Base-by-base conservation (phyloP, 108 stramenopile genomes). In the Skeletonema tropicum region DNA sequence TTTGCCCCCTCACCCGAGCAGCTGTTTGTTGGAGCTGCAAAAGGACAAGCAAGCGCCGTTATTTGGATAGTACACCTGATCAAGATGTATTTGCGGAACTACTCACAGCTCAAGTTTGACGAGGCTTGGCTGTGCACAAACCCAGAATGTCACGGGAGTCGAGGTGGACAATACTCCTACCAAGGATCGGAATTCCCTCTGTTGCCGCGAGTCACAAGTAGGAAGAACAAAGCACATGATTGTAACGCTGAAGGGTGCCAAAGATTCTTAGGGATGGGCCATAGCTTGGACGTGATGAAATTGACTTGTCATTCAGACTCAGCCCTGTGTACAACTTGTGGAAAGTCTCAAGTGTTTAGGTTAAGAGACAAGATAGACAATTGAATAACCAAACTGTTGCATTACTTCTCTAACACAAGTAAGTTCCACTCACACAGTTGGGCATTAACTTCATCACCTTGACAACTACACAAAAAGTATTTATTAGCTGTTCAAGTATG, bases 231-330 rank as follows among this genome's bases (percentile, higher is more conserved):
- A 30, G 6, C 39, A 55, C 70, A 71, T 48, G 70, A 71, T 38
- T 71, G 70, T n/a, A 30, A 71, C 30, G 60, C 60, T 62, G 70
- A 71, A 62, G 70, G 70, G n/a, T 71, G 70, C 41, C 60, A 41
- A 59, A 19, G 60, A 46, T 71, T 71, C 23, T 31, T 71, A n/a
- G 70, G 70, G 3, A 32, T 21, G 1, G 70, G 70, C 2, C 70
- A 71, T 8, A 39, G 59, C 15, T 39, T 71, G 12, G 60, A 71
- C 17, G 6, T 39, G 9, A 71, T 71, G 60, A 26, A 71, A 30
- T 48, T 62, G 41, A 41, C 17, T 48, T 5, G 60, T 48, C 11
- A n/a, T 0, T 60, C n/a, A 29, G 26, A 29, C 46, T 21, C 48
- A 49, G 19, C 48, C 3, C 19, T 33, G 46, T 71, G 70, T 30